phyloP scores from a whole-genome alignment of 805 yeast species.

The Ogataea ganodermae region DNA sequence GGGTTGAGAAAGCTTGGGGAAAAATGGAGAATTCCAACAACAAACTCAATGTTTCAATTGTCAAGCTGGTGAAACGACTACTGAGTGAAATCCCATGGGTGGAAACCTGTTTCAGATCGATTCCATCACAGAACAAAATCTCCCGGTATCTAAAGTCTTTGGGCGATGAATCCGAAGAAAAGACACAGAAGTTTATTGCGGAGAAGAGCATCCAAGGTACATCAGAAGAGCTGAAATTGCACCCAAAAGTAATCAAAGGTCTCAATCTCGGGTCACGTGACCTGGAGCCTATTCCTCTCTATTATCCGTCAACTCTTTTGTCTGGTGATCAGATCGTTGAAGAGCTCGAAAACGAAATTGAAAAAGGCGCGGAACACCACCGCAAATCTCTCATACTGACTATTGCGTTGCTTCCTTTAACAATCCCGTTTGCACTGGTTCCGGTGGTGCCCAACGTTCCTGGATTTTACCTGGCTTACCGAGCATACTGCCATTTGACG shows the following conservation, averaged over 20 bases:
- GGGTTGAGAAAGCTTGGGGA: slow-evolving; percentile 64
- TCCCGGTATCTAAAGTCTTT: slow-evolving; percentile 46
- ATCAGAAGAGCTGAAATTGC: slow-evolving; percentile 8
- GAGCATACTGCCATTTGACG: slow-evolving; percentile 82
- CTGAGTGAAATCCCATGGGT: slow-evolving; percentile 74
- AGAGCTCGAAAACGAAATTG: slow-evolving; percentile 47
- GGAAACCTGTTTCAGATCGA: slow-evolving; percentile 70
- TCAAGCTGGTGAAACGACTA: slow-evolving; percentile 50
- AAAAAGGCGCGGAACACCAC: slow-evolving; percentile 52
- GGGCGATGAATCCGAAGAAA: slow-evolving; percentile 15
- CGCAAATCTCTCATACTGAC: slow-evolving; percentile 54
- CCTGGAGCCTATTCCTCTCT: slow-evolving; percentile 45
- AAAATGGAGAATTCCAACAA: slow-evolving; percentile 57
- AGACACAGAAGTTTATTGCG: neutral
- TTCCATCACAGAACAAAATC: slow-evolving; percentile 69
- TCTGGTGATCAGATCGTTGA: slow-evolving; percentile 30
- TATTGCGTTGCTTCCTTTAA: slow-evolving; percentile 67
- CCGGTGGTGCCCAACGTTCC: slow-evolving; percentile 94
- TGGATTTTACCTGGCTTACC: slow-evolving; percentile 78
- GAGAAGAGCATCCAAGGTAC: neutral
- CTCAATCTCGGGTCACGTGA: slow-evolving; percentile 23
- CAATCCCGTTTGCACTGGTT: slow-evolving; percentile 75
- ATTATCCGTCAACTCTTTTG: slow-evolving; percentile 48
- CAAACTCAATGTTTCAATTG: slow-evolving; percentile 60
- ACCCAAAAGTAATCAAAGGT: slow-evolving; percentile 11